phyloP scores from a whole-genome alignment of 148 eudicot genomes.

The Vaccinium vitisidaea region DNA sequence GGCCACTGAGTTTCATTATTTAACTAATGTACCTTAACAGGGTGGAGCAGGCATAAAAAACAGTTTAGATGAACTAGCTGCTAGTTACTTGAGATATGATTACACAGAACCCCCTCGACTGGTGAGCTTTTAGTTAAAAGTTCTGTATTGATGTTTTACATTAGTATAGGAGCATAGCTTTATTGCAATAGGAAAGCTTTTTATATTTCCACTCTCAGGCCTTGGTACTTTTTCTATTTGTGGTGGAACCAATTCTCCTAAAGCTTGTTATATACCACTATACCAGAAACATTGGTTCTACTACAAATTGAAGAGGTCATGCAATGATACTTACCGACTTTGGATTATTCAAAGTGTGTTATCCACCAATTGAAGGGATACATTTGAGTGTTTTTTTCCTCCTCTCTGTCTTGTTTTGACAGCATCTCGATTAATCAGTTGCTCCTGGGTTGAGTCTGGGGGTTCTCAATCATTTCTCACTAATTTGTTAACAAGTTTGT shows the following conservation, averaged over 20 bases:
- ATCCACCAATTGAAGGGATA: background rate
- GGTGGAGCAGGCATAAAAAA: constrained; percentile 80
- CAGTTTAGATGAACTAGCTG: constrained; percentile 92
- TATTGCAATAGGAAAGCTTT: background rate
- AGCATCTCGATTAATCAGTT: background rate
- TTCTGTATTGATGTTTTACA: background rate
- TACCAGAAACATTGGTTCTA: background rate
- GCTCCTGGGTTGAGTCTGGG: background rate
- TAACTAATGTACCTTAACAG: constrained; percentile 30
- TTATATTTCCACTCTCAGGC: background rate
- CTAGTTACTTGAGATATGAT: constrained; percentile 65
- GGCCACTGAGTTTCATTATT: background rate
- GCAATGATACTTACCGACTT: too few species aligned
- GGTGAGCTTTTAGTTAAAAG: constrained; percentile 18
- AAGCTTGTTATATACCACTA: background rate
- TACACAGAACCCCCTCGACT: constrained; percentile 70
- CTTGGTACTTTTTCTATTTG: background rate
- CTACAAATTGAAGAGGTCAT: background rate
- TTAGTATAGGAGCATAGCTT: background rate
- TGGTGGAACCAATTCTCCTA: background rate
- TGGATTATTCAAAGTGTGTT: background rate
- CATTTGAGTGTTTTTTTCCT: background rate
- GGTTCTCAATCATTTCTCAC: background rate
- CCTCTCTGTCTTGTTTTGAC: background rate
- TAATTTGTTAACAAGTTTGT: constrained; percentile 18